Base-by-base conservation (phyloP, 768 basidiomycete genomes). In the Suillus brevipes region DNA sequence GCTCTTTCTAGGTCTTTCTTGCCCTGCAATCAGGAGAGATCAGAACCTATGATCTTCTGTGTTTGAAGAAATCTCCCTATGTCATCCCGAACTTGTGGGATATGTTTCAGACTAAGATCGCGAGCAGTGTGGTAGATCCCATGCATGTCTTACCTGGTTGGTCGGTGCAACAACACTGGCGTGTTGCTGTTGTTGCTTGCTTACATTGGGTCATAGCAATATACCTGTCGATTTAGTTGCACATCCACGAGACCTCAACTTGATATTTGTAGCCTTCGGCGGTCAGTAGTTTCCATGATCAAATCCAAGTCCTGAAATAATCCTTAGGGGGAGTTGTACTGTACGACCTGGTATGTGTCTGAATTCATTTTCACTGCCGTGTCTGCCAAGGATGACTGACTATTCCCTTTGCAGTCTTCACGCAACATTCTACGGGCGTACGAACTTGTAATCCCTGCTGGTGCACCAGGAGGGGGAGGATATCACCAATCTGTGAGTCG, bases 381-480 rank as follows among this genome's bases (percentile, higher is more conserved):
- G 38, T 57, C 58, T 53, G 25, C 65, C 40, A 23, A 62, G 13
- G 13, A 18, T 28, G 20, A n/a, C 28, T 42, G 25, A 20, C 13
- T 10, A 42, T 42, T 13, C 28, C 25, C 18, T 59, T 45, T 42
- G 43, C 62, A 85, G 81, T 77, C 80, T 67, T 81, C 86, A 76
- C 82, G 80, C 31, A 82, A 78, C 56, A 83, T 83, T 3, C 67
- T 87, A 14, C 83, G 87, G 49, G 85, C 82, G 12, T 95, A 89
- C 72, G 91, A 92, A 73, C 79, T 91, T 57, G 77, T 86, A 6
- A 71, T 94, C 6, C 86, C 89, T 25, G 91, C 94, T 6, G 94
- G 94, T 42, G 91, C 94, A 8, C 90, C 91, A 4, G 94, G 93
- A 61, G 92, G 92, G 4, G 77, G 80, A 28, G 88, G 88, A 13